phyloP scores from a whole-genome alignment of 2,329 filamentous ascomycete species.

The Neoascochyta sp. region DNA sequence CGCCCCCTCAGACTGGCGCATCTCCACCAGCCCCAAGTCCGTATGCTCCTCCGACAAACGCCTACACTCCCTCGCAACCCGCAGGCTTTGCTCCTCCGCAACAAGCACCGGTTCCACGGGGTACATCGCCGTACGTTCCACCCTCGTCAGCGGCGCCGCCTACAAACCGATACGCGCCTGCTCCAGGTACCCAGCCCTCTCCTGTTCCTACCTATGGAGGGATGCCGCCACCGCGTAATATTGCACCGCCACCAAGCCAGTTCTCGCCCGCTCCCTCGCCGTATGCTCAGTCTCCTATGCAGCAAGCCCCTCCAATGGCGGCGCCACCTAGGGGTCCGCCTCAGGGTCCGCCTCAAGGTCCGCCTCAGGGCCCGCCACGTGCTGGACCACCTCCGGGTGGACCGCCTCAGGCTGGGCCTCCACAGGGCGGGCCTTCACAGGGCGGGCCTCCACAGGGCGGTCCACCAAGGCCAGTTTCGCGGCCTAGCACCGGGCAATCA shows the following conservation, averaged over 20 bases:
- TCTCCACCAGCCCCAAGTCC: constrained; percentile 54
- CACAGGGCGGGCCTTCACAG: constrained; percentile 38
- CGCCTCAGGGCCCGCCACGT: constrained; percentile 41
- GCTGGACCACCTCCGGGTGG: constrained; percentile 34
- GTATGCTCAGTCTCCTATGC: constrained; percentile 38
- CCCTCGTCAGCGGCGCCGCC: constrained; percentile 65
- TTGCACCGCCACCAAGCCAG: constrained; percentile 44
- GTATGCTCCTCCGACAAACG: constrained; percentile 60
- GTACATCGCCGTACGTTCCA: constrained; percentile 80
- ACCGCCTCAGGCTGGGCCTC: constrained; percentile 38
- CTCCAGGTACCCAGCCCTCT: constrained; percentile 55
- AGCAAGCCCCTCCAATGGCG: constrained; percentile 39
- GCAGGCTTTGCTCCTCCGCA: constrained; percentile 45
- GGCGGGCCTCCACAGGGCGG: constrained; percentile 36
- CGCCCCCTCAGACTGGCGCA: constrained; percentile 54
- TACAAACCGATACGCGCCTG: constrained; percentile 60
- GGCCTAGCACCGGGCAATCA: constrained; percentile 50
- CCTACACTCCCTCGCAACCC: constrained; percentile 57
- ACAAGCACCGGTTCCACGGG: constrained; percentile 64
- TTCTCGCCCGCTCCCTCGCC: constrained; percentile 25
- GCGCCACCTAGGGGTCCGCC: constrained; percentile 38
- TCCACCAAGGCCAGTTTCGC: constrained; percentile 39
- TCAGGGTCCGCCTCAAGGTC: constrained; percentile 44
- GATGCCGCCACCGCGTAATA: constrained; percentile 41
- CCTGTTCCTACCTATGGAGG: constrained; percentile 31